phyloP scores from a whole-genome alignment of 176 grass and related monocot genomes.

The Pharus latifolius region DNA sequence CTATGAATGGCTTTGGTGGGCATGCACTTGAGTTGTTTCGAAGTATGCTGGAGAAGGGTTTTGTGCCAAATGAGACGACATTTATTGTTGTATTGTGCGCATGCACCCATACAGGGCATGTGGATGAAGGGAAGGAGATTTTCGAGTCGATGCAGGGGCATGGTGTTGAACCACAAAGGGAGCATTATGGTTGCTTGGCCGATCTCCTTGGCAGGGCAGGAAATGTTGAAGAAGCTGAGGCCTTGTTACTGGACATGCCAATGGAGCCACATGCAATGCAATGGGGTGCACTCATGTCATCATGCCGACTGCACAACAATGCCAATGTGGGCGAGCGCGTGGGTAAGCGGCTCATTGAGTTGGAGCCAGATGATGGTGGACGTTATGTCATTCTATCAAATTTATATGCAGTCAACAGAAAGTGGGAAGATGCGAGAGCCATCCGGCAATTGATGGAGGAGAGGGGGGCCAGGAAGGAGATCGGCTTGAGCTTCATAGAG shows the following conservation, averaged over 20 bases:
- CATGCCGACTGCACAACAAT: slow-evolving; percentile 36
- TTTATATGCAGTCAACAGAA: slow-evolving; percentile 42
- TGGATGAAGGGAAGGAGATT: slow-evolving; percentile 41
- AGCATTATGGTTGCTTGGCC: slow-evolving; percentile 58
- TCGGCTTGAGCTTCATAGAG: slow-evolving; percentile 44
- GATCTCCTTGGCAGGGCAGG: slow-evolving; percentile 51
- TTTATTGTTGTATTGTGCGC: slow-evolving; percentile 46
- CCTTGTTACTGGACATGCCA: slow-evolving; percentile 50
- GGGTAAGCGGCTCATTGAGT: slow-evolving; percentile 44
- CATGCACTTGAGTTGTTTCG: slow-evolving; percentile 24
- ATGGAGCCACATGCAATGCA: slow-evolving; percentile 55
- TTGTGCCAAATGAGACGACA: slow-evolving; percentile 34
- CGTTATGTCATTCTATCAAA: slow-evolving; percentile 54
- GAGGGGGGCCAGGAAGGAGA: slow-evolving; percentile 38
- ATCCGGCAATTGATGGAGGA: slow-evolving; percentile 38
- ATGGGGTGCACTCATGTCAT: slow-evolving; percentile 65
- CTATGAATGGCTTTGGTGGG: slow-evolving; percentile 36
- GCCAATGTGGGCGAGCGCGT: slow-evolving; percentile 35
- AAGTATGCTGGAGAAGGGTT: slow-evolving; percentile 24
- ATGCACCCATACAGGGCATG: slow-evolving; percentile 42
- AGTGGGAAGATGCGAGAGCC: slow-evolving; percentile 34
- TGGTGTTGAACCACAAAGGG: slow-evolving; percentile 37
- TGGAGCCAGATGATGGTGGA: slow-evolving; percentile 55
- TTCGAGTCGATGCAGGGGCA: slow-evolving; percentile 34
- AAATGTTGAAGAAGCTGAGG: slow-evolving; percentile 32